phyloP scores from a whole-genome alignment of 2,329 filamentous ascomycete genomes.

The Cladorrhinum sp. region DNA sequence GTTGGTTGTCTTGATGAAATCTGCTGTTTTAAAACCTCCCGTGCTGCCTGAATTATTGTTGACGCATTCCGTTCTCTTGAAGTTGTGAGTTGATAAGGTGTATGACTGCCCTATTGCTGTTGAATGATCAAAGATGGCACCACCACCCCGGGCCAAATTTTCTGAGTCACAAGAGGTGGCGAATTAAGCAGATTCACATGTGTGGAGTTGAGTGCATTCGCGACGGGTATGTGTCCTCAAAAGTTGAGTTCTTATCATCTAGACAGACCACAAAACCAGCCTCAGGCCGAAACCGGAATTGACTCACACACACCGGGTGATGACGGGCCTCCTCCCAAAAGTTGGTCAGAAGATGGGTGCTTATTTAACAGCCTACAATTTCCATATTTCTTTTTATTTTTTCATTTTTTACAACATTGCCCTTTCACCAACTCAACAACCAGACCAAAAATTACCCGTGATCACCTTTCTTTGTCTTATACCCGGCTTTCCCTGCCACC shows the following conservation, averaged over 20 bases:
- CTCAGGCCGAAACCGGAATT: neutral
- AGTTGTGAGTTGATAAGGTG: too few relatives aligned
- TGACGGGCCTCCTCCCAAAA: neutral
- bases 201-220: neutral
- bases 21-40: too few relatives aligned
- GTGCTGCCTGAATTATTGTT: too few relatives aligned
- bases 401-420: neutral
- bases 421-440: too few relatives aligned
- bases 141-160: neutral
- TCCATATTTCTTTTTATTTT: neutral
- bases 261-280: neutral
- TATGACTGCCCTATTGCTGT: too few relatives aligned
- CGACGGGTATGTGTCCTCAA: too few relatives aligned
- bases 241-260: neutral
- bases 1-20: too few relatives aligned
- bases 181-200: neutral
- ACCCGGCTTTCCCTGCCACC: neutral
- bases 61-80: too few relatives aligned
- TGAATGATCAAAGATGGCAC: neutral
- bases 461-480: too few relatives aligned
- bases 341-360: neutral
- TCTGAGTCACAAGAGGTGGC: neutral
- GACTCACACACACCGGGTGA: neutral
- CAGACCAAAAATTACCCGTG: too few relatives aligned
- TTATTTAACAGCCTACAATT: neutral